Evolutionary conservation across 1,139 yeast species (phyloP).

Genomic region (Pichia norvegensis): DNA sequence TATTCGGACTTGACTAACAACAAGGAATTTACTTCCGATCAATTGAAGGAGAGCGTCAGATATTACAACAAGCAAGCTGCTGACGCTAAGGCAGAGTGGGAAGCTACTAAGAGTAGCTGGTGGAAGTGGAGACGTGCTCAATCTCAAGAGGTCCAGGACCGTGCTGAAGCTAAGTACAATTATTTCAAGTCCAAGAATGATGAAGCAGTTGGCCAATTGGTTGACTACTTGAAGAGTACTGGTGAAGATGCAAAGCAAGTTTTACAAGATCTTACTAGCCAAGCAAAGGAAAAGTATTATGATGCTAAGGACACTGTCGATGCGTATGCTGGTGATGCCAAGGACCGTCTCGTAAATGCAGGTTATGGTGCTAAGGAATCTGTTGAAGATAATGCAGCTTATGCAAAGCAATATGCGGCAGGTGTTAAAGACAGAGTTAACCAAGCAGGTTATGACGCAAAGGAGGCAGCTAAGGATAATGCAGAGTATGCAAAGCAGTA

Average conservation of each 20-base stretch:
- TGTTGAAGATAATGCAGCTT: not conserved
- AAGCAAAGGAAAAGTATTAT: not conserved
- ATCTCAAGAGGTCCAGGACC: conserved; percentile 7
- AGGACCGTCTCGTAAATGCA: conserved; percentile 2
- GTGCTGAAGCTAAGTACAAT: conserved; percentile 7
- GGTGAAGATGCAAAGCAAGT: conserved; percentile 5
- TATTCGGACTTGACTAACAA: conserved; percentile 27
- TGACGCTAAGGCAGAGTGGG: conserved; percentile 11
- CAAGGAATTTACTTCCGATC: conserved; percentile 24
- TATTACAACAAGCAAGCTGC: conserved; percentile 7
- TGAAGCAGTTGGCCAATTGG: conserved; percentile 5
- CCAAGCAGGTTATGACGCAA: conserved; percentile 12
- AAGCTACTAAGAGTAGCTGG: conserved; percentile 10
- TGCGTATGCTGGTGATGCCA: conserved; percentile 1
- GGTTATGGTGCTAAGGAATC: not conserved
- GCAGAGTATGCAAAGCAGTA: conserved; percentile 14
- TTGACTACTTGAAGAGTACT: not conserved
- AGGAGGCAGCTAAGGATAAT: conserved; percentile 11
- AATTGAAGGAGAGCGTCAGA: conserved; percentile 1
- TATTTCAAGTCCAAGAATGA: conserved; percentile 9
- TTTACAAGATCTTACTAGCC: conserved; percentile 1
- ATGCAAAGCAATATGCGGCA: conserved; percentile 5
- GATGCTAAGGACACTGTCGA: conserved; percentile 8
- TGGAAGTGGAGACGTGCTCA: conserved; percentile 10
- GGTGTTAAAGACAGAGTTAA: conserved; percentile 2